These are phyloP conservation scores for Russula dissimulans DNA, from an alignment of 768 basidiomycete genomes.

Conservation along the genomic window DNA sequence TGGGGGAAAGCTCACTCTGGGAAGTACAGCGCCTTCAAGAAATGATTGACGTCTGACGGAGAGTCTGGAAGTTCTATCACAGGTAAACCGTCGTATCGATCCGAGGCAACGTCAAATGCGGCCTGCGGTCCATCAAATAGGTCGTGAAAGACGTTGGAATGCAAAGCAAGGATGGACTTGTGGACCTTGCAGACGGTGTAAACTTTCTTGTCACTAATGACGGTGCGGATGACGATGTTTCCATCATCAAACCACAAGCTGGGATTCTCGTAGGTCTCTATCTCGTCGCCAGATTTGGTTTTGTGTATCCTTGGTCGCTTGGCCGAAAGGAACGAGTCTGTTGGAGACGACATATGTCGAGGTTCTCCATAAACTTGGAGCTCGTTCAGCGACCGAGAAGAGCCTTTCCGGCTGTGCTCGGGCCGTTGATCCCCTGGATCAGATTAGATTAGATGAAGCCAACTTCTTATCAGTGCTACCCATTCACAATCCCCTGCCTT, in stretches of 20 bases:
- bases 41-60: constrained; percentile 8
- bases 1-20: constrained; percentile 7
- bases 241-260: constrained; percentile 19
- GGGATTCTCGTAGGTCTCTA: constrained; percentile 9
- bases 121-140: constrained; percentile 8
- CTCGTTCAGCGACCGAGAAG: no score
- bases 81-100: constrained; percentile 15
- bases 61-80: constrained; percentile 15
- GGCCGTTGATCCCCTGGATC: no score
- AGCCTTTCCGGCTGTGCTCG: no score
- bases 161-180: constrained; percentile 13
- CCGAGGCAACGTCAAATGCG: constrained; percentile 11
- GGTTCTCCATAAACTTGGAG: no score
- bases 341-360: constrained; percentile 11
- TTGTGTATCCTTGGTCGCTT: constrained; percentile 4
- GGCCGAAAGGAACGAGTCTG: constrained; percentile 3
- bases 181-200: constrained; percentile 15
- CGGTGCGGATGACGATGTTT: constrained; percentile 14
- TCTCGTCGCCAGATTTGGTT: neutral
- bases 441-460: no score
- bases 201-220: neutral
- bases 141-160: constrained; percentile 15
- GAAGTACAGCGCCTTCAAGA: constrained; percentile 15
- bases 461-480: no score
- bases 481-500: no score